These are phyloP conservation scores for Bauhinia variegata DNA, from an alignment of 306 rosid genomes.

Conservation along the genomic window DNA sequence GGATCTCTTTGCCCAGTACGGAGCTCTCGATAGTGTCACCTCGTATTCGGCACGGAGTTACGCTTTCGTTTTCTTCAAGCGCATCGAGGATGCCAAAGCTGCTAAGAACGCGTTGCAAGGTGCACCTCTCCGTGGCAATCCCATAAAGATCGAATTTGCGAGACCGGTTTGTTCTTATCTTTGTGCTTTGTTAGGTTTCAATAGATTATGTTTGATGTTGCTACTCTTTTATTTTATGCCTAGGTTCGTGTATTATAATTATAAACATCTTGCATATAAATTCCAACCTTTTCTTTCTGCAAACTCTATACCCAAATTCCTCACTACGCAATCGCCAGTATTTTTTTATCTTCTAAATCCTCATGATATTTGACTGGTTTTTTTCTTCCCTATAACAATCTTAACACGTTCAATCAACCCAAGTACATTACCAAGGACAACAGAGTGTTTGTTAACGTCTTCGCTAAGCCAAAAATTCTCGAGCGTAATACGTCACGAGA, in stretches of 20 bases:
- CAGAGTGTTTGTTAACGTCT: too few relatives aligned
- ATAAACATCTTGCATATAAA: constrained; percentile 9
- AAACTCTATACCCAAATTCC: neutral
- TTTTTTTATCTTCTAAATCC: neutral
- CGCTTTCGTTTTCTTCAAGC: constrained; percentile 84
- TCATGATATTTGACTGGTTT: too few relatives aligned
- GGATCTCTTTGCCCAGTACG: constrained; percentile 76
- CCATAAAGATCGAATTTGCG: constrained; percentile 87
- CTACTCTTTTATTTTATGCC: neutral
- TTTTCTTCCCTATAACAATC: too few relatives aligned
- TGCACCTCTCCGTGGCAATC: constrained; percentile 54
- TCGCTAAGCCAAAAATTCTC: too few relatives aligned
- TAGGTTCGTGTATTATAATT: constrained; percentile 38
- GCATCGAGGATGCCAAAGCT: constrained; percentile 83
- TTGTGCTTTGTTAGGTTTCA: constrained; percentile 47
- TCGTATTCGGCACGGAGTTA: constrained; percentile 79
- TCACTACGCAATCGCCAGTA: neutral
- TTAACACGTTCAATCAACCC: too few relatives aligned
- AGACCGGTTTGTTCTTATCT: constrained; percentile 94
- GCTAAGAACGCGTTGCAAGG: constrained; percentile 87
- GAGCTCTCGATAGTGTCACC: constrained; percentile 87
- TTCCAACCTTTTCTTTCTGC: neutral
- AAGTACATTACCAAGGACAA: too few relatives aligned
- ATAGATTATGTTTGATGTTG: constrained; percentile 5
- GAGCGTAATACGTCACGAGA: too few relatives aligned